These are phyloP conservation scores for Clitoria ternatea DNA, from an alignment of 306 rosid species.

Conservation along the genomic window DNA sequence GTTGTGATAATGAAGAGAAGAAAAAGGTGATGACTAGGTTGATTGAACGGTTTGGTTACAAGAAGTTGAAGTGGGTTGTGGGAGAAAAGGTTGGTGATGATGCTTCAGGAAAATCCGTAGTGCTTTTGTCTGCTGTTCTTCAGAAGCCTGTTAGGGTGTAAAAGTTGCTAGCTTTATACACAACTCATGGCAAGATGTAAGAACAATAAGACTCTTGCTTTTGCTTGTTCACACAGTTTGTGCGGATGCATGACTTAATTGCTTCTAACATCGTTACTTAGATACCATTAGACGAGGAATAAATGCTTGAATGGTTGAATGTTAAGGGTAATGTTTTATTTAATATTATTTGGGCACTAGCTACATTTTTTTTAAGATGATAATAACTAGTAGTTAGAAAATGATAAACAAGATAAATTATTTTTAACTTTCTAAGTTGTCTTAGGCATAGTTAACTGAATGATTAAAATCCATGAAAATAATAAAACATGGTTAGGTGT, in stretches of 20 bases:
- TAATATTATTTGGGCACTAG: conserved; percentile 22
- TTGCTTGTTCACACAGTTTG: too few relatives aligned
- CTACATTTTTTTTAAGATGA: conserved; percentile 9
- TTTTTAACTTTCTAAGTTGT: too few relatives aligned
- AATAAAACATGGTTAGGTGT: too few relatives aligned
- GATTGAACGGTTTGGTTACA: conserved; percentile 86
- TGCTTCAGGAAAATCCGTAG: conserved; percentile 52
- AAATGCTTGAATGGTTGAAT: conserved; percentile 30
- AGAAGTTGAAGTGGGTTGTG: conserved; percentile 85
- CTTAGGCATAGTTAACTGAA: background rate
- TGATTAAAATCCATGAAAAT: background rate
- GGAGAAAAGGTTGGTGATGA: conserved; percentile 59
- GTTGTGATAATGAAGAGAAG: conserved; percentile 65
- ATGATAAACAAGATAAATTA: conserved; percentile 3
- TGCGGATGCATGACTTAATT: conserved; percentile 22
- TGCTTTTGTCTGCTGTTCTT: conserved; percentile 73
- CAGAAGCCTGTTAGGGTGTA: conserved; percentile 81
- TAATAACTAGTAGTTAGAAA: conserved; percentile 28
- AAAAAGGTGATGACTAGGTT: conserved; percentile 61
- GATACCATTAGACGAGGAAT: conserved; percentile 38
- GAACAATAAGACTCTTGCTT: conserved; percentile 29
- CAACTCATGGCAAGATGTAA: conserved; percentile 19
- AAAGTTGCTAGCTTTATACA: conserved; percentile 23
- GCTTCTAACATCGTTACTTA: conserved; percentile 29
- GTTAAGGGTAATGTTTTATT: conserved; percentile 22